Percentiles rank a stretch among this genome's conserved stretches.
Evolutionary conservation across 1,139 yeast species (phyloP).

Genomic region (Candida sanyaensis): DNA sequence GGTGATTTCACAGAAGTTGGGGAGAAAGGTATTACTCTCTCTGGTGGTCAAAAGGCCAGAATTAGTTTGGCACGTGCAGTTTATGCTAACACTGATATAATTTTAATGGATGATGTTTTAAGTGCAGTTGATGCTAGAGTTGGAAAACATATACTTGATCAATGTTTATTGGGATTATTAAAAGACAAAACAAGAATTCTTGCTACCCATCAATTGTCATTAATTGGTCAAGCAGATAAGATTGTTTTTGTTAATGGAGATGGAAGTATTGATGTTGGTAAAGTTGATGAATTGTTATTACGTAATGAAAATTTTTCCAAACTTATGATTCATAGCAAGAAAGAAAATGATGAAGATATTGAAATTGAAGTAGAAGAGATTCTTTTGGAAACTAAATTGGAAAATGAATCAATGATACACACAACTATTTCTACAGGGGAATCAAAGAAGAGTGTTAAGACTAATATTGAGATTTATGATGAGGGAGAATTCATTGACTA

Average conservation of each 20-base stretch:
- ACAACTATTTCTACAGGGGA: too few relatives aligned
- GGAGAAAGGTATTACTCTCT: constrained; percentile 49
- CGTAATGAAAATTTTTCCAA: constrained; percentile 46
- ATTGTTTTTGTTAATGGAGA: constrained; percentile 46
- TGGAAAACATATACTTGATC: constrained; percentile 45
- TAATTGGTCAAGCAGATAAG: constrained; percentile 43
- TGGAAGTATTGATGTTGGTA: constrained; percentile 41
- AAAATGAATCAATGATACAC: too few relatives aligned
- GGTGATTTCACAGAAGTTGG: constrained; percentile 52
- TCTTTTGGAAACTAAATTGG: constrained; percentile 18
- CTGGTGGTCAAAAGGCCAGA: constrained; percentile 54
- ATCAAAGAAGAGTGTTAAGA: too few relatives aligned
- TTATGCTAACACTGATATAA: constrained; percentile 40
- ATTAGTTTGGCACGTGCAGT: constrained; percentile 49
- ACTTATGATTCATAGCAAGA: constrained; percentile 48
- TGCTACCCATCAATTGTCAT: constrained; percentile 50
- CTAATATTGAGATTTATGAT: too few relatives aligned
- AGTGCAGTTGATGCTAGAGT: constrained; percentile 55
- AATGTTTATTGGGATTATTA: constrained; percentile 37
- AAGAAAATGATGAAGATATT: constrained; percentile 20
- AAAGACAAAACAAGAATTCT: constrained; percentile 42
- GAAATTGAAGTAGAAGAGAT: constrained; percentile 17
- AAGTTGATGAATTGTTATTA: constrained; percentile 35
- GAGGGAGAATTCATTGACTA: constrained; percentile 25
- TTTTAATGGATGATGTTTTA: constrained; percentile 47